Evolutionary conservation across 2,329 filamentous ascomycete species (phyloP).

Genomic region (Xylaria arbuscula): DNA sequence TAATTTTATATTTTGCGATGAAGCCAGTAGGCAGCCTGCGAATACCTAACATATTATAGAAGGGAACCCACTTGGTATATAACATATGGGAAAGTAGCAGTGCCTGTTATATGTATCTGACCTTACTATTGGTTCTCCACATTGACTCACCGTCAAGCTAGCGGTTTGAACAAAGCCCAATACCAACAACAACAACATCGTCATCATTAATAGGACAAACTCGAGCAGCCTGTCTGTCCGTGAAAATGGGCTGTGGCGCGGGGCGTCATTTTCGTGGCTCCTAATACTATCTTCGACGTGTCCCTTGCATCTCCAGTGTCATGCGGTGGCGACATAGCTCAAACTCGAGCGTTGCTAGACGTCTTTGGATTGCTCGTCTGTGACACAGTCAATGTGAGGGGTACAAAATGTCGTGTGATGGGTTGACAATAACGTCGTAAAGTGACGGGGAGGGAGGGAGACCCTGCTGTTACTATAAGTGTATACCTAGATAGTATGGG

Average conservation of each 20-base stretch:
- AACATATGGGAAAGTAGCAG: neutral
- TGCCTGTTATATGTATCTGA: neutral
- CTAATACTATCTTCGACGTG: constrained; percentile 23
- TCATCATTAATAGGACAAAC: neutral
- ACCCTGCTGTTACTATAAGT: neutral
- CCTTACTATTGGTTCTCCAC: constrained; percentile 6
- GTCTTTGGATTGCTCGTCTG: neutral
- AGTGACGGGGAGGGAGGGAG: neutral
- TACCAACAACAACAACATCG: neutral
- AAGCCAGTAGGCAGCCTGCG: no score
- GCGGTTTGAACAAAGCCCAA: neutral
- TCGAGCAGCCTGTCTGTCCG: neutral
- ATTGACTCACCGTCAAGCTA: constrained; percentile 10
- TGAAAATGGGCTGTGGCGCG: constrained; percentile 7
- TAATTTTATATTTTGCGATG: neutral
- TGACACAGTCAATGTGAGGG: neutral
- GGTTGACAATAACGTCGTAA: neutral
- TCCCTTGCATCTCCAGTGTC: constrained; percentile 6
- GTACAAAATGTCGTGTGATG: neutral
- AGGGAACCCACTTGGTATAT: neutral
- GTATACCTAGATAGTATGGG: no score
- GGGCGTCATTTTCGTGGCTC: constrained; percentile 23
- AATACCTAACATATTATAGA: neutral
- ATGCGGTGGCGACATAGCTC: constrained; percentile 6
- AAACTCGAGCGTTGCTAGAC: neutral